phyloP scores from a whole-genome alignment of 2,329 filamentous ascomycete genomes.

The Pseudocercospora vitis region DNA sequence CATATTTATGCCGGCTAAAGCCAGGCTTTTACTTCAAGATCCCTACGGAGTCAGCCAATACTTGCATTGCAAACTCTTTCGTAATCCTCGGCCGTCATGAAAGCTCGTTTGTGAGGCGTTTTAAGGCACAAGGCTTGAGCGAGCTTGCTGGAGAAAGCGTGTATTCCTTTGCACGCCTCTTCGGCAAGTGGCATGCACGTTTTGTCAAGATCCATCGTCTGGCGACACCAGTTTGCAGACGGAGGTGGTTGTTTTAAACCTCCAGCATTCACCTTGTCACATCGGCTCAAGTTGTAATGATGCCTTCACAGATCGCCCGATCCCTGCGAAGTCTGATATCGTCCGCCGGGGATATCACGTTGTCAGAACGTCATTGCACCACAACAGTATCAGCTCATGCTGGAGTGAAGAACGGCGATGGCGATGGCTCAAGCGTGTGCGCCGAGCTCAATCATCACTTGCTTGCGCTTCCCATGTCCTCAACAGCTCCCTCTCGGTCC shows the following conservation, averaged over 20 bases:
- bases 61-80: slow-evolving; percentile 3
- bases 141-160: neutral
- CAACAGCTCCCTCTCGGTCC: slow-evolving; percentile 69
- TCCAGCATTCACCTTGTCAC: neutral
- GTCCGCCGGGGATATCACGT: slow-evolving; percentile 3
- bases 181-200: neutral
- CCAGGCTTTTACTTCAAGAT: slow-evolving; percentile 2
- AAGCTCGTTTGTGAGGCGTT: neutral
- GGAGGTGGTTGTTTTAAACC: neutral
- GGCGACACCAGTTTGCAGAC: neutral
- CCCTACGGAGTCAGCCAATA: slow-evolving; percentile 6
- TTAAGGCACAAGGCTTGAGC: slow-evolving; percentile 1
- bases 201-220: neutral
- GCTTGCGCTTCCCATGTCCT: slow-evolving; percentile 40
- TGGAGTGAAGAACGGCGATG: too few relatives aligned
- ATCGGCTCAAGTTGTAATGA: neutral
- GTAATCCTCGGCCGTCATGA: slow-evolving; percentile 2
- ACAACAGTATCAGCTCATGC: neutral
- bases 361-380: slow-evolving; percentile 4
- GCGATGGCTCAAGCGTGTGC: too few relatives aligned
- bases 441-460: slow-evolving; percentile 4
- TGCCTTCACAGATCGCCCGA: neutral
- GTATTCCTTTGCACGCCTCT: neutral
- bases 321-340: neutral
- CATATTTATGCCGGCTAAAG: slow-evolving; percentile 9